Percentiles rank a stretch among this genome's conserved stretches.
phyloP scores from a whole-genome alignment of 2,329 filamentous ascomycete genomes.

The Penicillium palitans region DNA sequence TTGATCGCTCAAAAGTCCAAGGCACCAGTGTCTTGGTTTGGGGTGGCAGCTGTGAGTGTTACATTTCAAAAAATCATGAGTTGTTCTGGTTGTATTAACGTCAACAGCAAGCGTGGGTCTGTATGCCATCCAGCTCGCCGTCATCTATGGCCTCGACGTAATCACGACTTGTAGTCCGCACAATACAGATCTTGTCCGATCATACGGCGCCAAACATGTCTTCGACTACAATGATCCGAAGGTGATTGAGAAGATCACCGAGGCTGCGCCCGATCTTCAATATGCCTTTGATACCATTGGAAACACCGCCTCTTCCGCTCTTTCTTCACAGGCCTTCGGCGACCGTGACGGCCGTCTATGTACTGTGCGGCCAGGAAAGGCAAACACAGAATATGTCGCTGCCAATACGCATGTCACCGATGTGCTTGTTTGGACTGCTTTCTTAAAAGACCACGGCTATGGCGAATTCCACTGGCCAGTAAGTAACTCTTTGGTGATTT shows the following conservation, averaged over 20 bases:
- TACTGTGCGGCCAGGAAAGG: neutral
- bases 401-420: neutral
- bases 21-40: constrained; percentile 42
- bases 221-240: neutral
- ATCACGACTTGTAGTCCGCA: too few species aligned
- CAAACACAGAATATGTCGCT: neutral
- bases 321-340: neutral
- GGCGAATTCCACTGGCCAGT: neutral
- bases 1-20: constrained; percentile 24
- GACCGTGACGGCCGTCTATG: neutral
- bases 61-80: neutral
- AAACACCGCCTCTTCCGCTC: neutral
- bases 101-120: neutral
- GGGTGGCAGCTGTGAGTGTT: constrained; percentile 46
- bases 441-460: neutral
- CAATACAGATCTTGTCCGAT: too few species aligned
- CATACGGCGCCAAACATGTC: too few species aligned
- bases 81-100: constrained; percentile 13
- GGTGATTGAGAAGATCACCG: neutral
- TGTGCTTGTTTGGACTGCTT: neutral
- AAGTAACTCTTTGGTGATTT: neutral
- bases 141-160: too few species aligned
- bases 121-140: too few species aligned
- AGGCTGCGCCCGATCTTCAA: neutral
- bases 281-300: neutral